Base-by-base conservation (phyloP, 352 stramenopile species). In the Phytophthora pini region DNA sequence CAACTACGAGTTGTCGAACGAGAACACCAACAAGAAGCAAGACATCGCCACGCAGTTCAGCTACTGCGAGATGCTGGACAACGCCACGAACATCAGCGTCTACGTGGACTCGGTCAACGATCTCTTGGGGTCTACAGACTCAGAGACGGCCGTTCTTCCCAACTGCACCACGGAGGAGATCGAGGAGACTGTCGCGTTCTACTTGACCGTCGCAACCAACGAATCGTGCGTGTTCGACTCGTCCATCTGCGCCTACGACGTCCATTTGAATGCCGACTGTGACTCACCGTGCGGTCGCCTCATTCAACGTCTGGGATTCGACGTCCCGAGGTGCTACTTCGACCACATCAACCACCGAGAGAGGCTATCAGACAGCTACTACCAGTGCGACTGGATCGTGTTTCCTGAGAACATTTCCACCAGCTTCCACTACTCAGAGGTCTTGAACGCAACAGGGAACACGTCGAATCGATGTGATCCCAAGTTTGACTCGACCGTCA, bases 21-120 rank as follows among this genome's bases (percentile, higher is more conserved):
- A 74, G 17, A 55, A 41, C 24, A 62, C 34, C 27, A 79, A 79
- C 59, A 79, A 79, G 60, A 76, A 79, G 61, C 12, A 68, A 45
- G 39, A 63, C 34, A 55, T 60, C 7, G 48, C 12, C 5, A 60
- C 38, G 8, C 54, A 69, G 39, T 59, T 69, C 39, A 55, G 44
- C 10, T 60, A 53, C 29, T 66, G 58, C 29, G 49, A 68, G 5
- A 51, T 49, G 41, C 27, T 68, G 36, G 11, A 57, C 36, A 17
- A 68, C 38, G 44, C 32, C 10, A 38, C 31, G 1, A 63, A 63
- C 20, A 68, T 63, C 45, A 68, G 53, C n/a, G 26, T 68, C 5
- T 63, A 49, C 51, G 39, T 52, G 26, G 43, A 46, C 41, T 65
- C 34, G 7, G 50, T 48, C 5, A 39, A 63, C 4, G 34, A 62